Conservation (phyloP, 768 basidiomycete genomes). For the Podaxis mareebaensis region DNA sequence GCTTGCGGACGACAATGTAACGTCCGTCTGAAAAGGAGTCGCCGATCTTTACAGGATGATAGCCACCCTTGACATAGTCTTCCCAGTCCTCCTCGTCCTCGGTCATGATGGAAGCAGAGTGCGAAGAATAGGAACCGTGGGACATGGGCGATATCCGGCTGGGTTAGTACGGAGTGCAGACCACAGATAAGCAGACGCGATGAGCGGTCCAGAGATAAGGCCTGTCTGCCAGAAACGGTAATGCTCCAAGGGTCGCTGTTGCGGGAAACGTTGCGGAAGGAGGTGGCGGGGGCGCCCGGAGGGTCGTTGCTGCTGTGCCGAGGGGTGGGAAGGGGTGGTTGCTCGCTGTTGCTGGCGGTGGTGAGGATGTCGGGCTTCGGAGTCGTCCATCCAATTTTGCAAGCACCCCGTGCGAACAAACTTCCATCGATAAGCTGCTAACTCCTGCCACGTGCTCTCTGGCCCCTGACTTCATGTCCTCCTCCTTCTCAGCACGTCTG, state of each 20-base stretch:
- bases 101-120: constrained; percentile 77
- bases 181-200: constrained; percentile 5
- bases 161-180: constrained; percentile 5
- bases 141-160: constrained; percentile 43
- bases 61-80: constrained; percentile 79
- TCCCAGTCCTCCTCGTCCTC: constrained; percentile 95
- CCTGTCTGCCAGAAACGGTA: background rate
- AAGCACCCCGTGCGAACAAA: background rate
- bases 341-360: background rate
- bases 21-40: constrained; percentile 86
- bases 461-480: background rate
- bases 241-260: background rate
- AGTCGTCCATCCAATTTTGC: constrained; percentile 12
- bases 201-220: too few relatives aligned
- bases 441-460: constrained; percentile 2
- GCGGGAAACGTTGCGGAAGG: background rate
- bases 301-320: background rate
- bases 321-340: background rate
- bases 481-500: constrained; percentile 18
- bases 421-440: constrained; percentile 11
- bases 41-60: constrained; percentile 94
- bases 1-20: constrained; percentile 90
- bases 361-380: background rate
- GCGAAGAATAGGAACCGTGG: constrained; percentile 75
- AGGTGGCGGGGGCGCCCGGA: background rate